Evolutionary conservation across 1,139 yeast species (phyloP), one percentile per base, ranked within the genome.

Genomic region (Spathaspora sp.): DNA sequence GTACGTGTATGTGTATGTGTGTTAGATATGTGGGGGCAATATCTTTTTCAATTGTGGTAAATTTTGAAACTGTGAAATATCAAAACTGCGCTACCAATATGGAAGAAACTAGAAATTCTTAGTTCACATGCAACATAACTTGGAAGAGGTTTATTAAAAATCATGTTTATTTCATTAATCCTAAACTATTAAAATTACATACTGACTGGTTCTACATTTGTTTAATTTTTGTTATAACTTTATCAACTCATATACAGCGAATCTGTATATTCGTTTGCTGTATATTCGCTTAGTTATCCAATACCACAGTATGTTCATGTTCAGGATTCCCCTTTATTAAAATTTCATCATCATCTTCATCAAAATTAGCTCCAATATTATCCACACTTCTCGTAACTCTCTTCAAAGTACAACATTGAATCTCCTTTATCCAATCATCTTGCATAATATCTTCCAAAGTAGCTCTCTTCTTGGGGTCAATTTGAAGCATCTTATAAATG

Each of bases 391-490:
- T 57, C 3, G 61, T 55, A 11, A 60, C 56, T 39, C 56, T 58
- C 47, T 60, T 65, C 47, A 72, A 51, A 5, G 79, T 74, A 56
- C 80, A 74, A 53, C 77, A 71, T 43, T 65, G 56, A 46, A 91
- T 85, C n/a, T 72, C 72, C 42, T 68, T 61, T 49, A 89, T 78
- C 93, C 97, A 93, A 26, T 76, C 81, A 61, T 89, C 95, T 8
- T 68, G 66, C 56, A 80, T 64, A 17, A 93, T 79, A 27, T 86
- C 89, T 25, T 78, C 79, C 60, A 93, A 67, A 0, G 85, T 72
- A 2, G 93, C 88, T 52, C 99, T 79, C 51, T 77, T 72, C 5
- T 55, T 60, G 2, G 96, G 89, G 52, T 87, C 85, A 6, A 89
- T 65, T 42, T 74, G 80, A 26, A 93, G 72, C 89, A 93, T 90